A percentile compares a stretch with the other conserved stretches of the same genome.
phyloP scores from a whole-genome alignment of 164 flowering plant species.

The Magnolia changhungtana region DNA sequence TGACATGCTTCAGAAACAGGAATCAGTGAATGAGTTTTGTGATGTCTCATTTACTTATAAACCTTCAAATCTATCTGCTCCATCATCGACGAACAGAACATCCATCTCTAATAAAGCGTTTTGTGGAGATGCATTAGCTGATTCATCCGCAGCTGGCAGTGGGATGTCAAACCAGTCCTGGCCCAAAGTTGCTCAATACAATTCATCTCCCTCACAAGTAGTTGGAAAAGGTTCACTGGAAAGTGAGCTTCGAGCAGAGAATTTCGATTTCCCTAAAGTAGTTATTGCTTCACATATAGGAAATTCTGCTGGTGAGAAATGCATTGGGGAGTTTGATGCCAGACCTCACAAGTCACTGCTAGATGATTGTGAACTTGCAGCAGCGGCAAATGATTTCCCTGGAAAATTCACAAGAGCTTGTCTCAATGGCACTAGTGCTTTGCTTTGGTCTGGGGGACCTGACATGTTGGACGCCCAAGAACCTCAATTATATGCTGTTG shows the following conservation, averaged over 20 bases:
- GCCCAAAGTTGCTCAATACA: neutral
- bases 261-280: neutral
- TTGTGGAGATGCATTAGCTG: neutral
- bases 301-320: constrained; percentile 1
- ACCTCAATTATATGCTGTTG: constrained; percentile 1
- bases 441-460: no score
- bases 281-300: neutral
- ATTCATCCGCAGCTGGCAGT: constrained; percentile 5
- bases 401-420: neutral
- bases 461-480: neutral
- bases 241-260: constrained; percentile 3
- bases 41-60: constrained; percentile 4
- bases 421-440: neutral
- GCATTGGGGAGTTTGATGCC: constrained; percentile 6
- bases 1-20: constrained; percentile 9
- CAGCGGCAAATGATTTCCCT: constrained; percentile 1
- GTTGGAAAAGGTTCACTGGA: constrained; percentile 11
- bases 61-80: constrained; percentile 11
- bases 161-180: neutral
- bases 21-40: neutral
- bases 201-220: neutral
- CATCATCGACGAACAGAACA: constrained; percentile 9
- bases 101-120: constrained; percentile 1
- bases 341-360: constrained; percentile 1
- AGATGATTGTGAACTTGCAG: constrained; percentile 6